Percentiles rank a stretch among this genome's conserved stretches.
Conservation (phyloP, 2,329 filamentous ascomycete species). For the Venturia oleaginea region DNA sequence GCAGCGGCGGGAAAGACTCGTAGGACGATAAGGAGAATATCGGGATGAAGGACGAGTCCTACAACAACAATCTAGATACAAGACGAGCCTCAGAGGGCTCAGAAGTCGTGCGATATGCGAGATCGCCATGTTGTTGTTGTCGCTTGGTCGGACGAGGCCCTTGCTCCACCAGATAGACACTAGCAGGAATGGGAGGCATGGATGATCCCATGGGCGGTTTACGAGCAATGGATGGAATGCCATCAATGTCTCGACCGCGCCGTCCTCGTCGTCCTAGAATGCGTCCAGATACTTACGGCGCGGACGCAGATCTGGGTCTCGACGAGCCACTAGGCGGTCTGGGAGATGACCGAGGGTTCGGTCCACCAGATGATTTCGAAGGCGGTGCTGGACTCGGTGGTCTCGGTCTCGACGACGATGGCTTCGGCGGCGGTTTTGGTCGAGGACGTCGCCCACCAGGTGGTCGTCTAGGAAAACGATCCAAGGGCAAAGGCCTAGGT, state of each 20-base stretch:
- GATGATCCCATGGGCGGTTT: neutral
- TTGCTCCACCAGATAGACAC: too few relatives aligned
- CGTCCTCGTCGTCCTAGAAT: neutral
- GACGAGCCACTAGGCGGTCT: neutral
- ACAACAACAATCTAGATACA: too few relatives aligned
- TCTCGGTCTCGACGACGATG: neutral
- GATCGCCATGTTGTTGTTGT: too few relatives aligned
- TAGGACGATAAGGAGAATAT: too few relatives aligned
- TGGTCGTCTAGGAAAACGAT: neutral
- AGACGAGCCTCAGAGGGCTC: too few relatives aligned
- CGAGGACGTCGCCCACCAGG: neutral
- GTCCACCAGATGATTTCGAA: constrained; percentile 3
- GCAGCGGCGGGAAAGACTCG: too few relatives aligned
- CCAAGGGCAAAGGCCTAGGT: neutral
- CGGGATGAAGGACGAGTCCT: too few relatives aligned
- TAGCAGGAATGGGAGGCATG: neutral
- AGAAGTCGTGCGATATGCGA: too few relatives aligned
- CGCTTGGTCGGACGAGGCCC: too few relatives aligned
- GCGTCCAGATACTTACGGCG: neutral
- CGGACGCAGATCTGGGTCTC: neutral
- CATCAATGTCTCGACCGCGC: neutral
- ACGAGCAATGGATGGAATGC: neutral
- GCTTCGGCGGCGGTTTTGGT: neutral
- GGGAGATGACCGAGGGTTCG: neutral
- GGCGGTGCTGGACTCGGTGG: neutral